These are phyloP conservation scores for Ustilago trichophora DNA, from an alignment of 1,284 basidiomycete species.

Conservation along the genomic window DNA sequence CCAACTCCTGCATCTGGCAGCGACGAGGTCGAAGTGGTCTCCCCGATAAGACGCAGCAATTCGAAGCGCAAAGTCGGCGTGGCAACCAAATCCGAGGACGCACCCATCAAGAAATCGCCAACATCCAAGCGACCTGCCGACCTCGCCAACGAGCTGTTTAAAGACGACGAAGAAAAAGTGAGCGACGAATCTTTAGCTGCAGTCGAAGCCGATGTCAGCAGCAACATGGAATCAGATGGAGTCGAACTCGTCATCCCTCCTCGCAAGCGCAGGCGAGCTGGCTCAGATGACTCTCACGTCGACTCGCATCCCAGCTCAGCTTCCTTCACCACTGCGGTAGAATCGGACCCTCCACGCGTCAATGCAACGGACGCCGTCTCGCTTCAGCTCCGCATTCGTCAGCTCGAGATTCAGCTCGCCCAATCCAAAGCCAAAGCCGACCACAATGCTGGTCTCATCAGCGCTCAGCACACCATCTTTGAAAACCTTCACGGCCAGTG, in stretches of 20 bases:
- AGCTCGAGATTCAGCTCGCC: conserved; percentile 40
- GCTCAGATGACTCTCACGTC: conserved; percentile 12
- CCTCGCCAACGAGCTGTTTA: conserved; percentile 20
- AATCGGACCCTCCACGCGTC: conserved; percentile 1
- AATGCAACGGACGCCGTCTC: conserved; percentile 11
- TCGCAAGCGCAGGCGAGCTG: conserved; percentile 26
- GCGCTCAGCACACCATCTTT: conserved; percentile 33
- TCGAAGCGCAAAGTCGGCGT: conserved; percentile 2
- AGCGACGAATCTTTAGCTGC: neutral
- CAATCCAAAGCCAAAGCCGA: conserved; percentile 21
- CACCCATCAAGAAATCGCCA: conserved; percentile 1
- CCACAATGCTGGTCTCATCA: conserved; percentile 17
- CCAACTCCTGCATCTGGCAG: neutral
- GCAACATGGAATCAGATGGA: neutral
- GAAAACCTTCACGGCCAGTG: conserved; percentile 38
- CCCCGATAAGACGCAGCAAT: neutral
- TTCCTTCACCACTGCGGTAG: conserved; percentile 22
- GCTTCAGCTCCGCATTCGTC: conserved; percentile 29
- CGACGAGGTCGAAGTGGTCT: neutral
- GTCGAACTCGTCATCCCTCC: neutral
- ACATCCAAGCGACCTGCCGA: conserved; percentile 3
- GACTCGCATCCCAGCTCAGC: conserved; percentile 25
- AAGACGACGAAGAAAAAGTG: conserved; percentile 5
- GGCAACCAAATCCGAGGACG: too few species aligned
- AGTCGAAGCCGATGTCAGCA: neutral